Evolutionary conservation across 768 basidiomycete genomes (phyloP), one percentile per base, ranked within the genome.

Genomic region (Tricholoma furcatifolium): DNA sequence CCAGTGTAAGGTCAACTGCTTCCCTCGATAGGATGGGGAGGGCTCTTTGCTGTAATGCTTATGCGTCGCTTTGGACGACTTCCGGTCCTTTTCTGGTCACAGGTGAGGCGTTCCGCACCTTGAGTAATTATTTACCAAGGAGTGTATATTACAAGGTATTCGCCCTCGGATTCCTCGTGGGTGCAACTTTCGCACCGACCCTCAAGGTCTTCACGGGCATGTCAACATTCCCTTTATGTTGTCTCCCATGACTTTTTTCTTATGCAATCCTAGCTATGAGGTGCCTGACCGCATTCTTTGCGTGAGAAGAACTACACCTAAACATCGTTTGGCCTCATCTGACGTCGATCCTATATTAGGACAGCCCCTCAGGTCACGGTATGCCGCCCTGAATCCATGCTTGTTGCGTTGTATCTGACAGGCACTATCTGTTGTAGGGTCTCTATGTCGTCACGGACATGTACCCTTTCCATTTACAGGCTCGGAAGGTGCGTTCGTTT

Each of bases 81-180:
- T 1, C 84, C 85, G 0, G 70, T 87, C 11, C 65, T 89, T 32
- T 87, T 87, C 68, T 89, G 86, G 86, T 83, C 83, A 0, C 85
- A 87, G 68, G 81, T 81, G 50, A 20, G 70, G 55, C 30, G 32
- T 32, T 23, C 30, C 2, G 10, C 24, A 17, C 46, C 6, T 23
- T 12, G 9, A 21, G 44, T 38, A 27, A 36, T 6, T 8, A 14
- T 24, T n/a, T 21, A 4, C 3, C 41, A 21, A 21, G 20, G 44
- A 17, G 41, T 27, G n/a, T 35, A 38, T 2, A 20, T 43, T 30
- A 21, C 14, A 48, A 84, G 80, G 57, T 87, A 11, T 64, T 86
- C 20, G 78, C 82, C 0, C 62, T 84, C 11, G 80, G 74, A 1
- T 87, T 84, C 70, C 67, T 81, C 12, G 66, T 81, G n/a, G 83